These are phyloP conservation scores for Tephrocybe sp. DNA, from an alignment of 768 basidiomycete species.

Conservation along the genomic window DNA sequence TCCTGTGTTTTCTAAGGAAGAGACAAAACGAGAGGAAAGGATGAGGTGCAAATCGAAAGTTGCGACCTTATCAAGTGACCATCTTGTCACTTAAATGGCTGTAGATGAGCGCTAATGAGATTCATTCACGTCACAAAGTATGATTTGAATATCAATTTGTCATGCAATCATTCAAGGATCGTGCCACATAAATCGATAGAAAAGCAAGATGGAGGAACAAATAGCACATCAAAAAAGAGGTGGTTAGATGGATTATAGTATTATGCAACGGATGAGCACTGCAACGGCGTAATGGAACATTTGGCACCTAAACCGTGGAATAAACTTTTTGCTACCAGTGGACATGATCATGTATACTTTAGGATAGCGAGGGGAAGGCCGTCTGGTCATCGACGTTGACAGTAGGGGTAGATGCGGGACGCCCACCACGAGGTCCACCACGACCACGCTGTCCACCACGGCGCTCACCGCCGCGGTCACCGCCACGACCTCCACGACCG, in stretches of 20 bases:
- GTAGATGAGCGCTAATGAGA: too few relatives aligned
- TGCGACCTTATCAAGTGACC: constrained; percentile 14
- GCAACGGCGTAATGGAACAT: constrained; percentile 12
- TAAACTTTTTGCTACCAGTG: constrained; percentile 14
- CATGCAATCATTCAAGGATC: constrained; percentile 24
- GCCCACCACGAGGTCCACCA: constrained; percentile 43
- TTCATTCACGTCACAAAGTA: too few relatives aligned
- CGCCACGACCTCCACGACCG: constrained; percentile 49
- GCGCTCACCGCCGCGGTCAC: constrained; percentile 43
- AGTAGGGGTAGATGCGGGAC: constrained; percentile 32
- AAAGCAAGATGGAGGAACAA: constrained; percentile 21
- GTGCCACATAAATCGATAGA: constrained; percentile 16
- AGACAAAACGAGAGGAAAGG: neutral
- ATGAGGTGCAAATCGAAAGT: neutral
- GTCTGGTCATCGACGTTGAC: constrained; percentile 80
- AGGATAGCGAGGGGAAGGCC: constrained; percentile 88
- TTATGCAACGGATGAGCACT: constrained; percentile 19
- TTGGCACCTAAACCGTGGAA: constrained; percentile 13
- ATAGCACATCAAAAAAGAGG: constrained; percentile 13
- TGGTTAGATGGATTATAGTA: constrained; percentile 16
- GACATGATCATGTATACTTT: constrained; percentile 14
- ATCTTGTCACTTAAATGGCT: too few relatives aligned
- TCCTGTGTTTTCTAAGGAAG: neutral
- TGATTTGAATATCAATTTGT: too few relatives aligned
- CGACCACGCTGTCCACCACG: constrained; percentile 31